Evolutionary conservation across 2,329 filamentous ascomycete species (phyloP).

Genomic region (Neopestalotiopsis sp.): DNA sequence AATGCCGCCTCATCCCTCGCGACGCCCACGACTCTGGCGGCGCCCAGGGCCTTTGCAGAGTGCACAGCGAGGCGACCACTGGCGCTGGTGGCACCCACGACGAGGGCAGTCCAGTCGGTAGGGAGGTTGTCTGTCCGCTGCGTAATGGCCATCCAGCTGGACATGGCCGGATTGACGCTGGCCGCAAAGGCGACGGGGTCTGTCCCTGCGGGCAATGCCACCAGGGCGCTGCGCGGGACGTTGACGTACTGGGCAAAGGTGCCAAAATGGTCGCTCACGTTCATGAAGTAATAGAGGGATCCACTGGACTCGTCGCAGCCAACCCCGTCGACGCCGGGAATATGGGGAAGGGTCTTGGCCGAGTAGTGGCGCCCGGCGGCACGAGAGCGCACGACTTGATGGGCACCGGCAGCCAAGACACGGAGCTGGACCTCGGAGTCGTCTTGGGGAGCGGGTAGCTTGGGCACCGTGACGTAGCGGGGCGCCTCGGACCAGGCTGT

Average conservation of each 20-base stretch:
- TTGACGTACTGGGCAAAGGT: constrained; percentile 55
- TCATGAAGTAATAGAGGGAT: constrained; percentile 54
- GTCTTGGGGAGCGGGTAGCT: constrained; percentile 40
- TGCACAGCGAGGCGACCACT: constrained; percentile 56
- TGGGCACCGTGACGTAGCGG: constrained; percentile 36
- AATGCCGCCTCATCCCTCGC: constrained; percentile 52
- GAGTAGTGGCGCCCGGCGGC: constrained; percentile 61
- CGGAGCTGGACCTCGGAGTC: constrained; percentile 51
- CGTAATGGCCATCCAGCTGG: constrained; percentile 61
- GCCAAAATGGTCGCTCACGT: constrained; percentile 42
- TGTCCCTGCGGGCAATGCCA: constrained; percentile 47
- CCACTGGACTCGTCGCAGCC: constrained; percentile 50
- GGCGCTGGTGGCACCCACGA: constrained; percentile 58
- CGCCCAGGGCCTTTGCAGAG: constrained; percentile 53
- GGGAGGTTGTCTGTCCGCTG: constrained; percentile 46
- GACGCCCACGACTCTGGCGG: constrained; percentile 54
- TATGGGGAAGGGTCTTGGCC: constrained; percentile 52
- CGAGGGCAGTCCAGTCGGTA: constrained; percentile 50
- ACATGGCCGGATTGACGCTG: constrained; percentile 59
- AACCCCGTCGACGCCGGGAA: constrained; percentile 58
- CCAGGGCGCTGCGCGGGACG: constrained; percentile 39
- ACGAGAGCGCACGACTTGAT: constrained; percentile 57
- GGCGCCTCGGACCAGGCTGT: constrained; percentile 33
- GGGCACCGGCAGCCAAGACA: constrained; percentile 56
- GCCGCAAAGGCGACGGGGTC: constrained; percentile 57